A percentile compares a stretch with the other conserved stretches of the same genome.
phyloP scores from a whole-genome alignment of 306 rosid species.

The Vigna radiata region DNA sequence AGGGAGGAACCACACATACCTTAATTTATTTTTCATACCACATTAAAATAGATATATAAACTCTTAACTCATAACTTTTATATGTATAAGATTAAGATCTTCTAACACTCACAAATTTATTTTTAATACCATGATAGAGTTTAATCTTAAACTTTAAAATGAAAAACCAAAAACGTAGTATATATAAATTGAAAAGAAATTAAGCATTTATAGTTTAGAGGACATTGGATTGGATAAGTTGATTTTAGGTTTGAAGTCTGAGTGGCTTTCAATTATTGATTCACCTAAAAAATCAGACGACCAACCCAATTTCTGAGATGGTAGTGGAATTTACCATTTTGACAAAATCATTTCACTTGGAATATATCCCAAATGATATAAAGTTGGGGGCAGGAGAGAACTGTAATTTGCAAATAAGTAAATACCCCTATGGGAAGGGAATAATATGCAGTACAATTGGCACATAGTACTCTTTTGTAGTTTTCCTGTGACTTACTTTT shows the following conservation, averaged over 20 bases:
- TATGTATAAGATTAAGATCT: too few species aligned
- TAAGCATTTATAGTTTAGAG: not conserved
- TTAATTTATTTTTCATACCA: too few species aligned
- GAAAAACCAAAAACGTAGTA: too few species aligned
- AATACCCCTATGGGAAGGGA: not conserved
- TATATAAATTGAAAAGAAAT: not conserved
- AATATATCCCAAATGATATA: slow-evolving; percentile 7
- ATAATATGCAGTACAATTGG: slow-evolving; percentile 25
- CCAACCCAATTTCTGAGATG: not conserved
- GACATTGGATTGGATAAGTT: not conserved
- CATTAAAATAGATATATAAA: too few species aligned
- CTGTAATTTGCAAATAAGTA: slow-evolving; percentile 30
- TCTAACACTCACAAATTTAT: too few species aligned
- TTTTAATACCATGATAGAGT: too few species aligned
- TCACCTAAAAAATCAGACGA: slow-evolving; percentile 13
- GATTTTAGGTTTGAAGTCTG: not conserved
- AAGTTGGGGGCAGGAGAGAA: slow-evolving; percentile 30
- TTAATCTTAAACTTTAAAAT: too few species aligned
- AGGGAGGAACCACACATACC: too few species aligned
- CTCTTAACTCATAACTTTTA: too few species aligned
- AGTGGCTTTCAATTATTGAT: not conserved
- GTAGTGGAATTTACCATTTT: not conserved
- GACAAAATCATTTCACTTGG: slow-evolving; percentile 3
- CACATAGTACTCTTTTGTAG: slow-evolving; percentile 34
- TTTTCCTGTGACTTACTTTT: slow-evolving; percentile 12